Conservation (phyloP, 208 protist genomes). For the Trypanosoma caninum region DNA sequence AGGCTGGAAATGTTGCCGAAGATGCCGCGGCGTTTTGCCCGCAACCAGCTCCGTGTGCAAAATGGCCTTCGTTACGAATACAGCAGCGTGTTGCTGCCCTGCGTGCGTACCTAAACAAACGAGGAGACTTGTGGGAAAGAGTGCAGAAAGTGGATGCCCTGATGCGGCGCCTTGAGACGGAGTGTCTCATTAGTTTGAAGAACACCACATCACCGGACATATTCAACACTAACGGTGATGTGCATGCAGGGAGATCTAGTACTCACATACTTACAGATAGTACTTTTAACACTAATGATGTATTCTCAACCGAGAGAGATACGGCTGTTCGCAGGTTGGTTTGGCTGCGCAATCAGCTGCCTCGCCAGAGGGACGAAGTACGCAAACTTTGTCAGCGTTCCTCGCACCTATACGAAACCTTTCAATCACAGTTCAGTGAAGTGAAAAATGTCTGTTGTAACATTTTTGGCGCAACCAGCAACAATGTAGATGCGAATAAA, state of each 20-base stretch:
- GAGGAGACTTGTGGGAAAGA: conserved; percentile 1
- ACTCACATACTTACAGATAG: neutral
- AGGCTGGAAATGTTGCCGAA: neutral
- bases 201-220: neutral
- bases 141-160: neutral
- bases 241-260: neutral
- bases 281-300: too few species aligned
- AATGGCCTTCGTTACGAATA: conserved; percentile 4
- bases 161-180: neutral
- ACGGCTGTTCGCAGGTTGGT: neutral
- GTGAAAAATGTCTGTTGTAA: neutral
- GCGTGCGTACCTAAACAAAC: neutral
- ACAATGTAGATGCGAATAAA: neutral
- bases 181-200: neutral
- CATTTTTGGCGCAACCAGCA: neutral
- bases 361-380: conserved; percentile 6
- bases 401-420: neutral
- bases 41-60: neutral
- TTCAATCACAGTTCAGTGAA: neutral
- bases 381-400: conserved; percentile 1
- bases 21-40: neutral
- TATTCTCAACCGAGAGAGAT: neutral
- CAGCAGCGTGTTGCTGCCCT: neutral
- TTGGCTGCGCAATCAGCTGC: conserved; percentile 4
- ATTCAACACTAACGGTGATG: too few species aligned